phyloP scores from a whole-genome alignment of 1,284 basidiomycete species.

The Melampsora allii-populina region DNA sequence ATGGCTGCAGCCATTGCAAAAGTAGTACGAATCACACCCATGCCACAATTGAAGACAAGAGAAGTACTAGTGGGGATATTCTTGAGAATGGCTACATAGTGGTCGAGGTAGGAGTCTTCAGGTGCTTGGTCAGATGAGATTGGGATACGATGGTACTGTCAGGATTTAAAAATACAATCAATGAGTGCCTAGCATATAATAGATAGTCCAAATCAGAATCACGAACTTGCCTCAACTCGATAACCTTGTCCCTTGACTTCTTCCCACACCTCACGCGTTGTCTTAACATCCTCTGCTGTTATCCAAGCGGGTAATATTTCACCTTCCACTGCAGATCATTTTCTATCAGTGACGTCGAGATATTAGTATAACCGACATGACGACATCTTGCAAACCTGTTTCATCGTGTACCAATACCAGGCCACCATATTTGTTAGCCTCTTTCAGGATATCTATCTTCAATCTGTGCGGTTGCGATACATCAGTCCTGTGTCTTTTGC shows the following conservation, averaged over 20 bases:
- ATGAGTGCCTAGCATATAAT: constrained; percentile 6
- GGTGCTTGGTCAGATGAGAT: constrained; percentile 69
- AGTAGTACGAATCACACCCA: constrained; percentile 93
- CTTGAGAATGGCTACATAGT: constrained; percentile 79
- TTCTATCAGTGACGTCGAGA: neutral
- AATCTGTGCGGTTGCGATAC: constrained; percentile 53
- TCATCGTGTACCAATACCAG: constrained; percentile 91
- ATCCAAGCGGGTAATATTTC: constrained; percentile 93
- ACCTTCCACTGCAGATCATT: constrained; percentile 60
- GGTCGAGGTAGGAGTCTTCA: constrained; percentile 89
- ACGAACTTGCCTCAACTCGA: constrained; percentile 69
- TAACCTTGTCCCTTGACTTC: constrained; percentile 76
- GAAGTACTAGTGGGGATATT: constrained; percentile 72
- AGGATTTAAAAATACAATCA: constrained; percentile 19
- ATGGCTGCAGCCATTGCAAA: constrained; percentile 96
- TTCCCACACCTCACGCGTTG: constrained; percentile 81
- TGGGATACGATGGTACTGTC: constrained; percentile 66
- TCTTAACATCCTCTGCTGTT: constrained; percentile 86
- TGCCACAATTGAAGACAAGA: constrained; percentile 93
- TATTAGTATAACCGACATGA: constrained; percentile 37
- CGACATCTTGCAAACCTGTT: constrained; percentile 52
- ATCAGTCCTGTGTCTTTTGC: neutral
- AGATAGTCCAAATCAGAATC: neutral
- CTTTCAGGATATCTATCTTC: constrained; percentile 89
- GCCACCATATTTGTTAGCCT: constrained; percentile 81